Conservation (phyloP, 164 flowering plant species). For the Taxillus chinensis region DNA sequence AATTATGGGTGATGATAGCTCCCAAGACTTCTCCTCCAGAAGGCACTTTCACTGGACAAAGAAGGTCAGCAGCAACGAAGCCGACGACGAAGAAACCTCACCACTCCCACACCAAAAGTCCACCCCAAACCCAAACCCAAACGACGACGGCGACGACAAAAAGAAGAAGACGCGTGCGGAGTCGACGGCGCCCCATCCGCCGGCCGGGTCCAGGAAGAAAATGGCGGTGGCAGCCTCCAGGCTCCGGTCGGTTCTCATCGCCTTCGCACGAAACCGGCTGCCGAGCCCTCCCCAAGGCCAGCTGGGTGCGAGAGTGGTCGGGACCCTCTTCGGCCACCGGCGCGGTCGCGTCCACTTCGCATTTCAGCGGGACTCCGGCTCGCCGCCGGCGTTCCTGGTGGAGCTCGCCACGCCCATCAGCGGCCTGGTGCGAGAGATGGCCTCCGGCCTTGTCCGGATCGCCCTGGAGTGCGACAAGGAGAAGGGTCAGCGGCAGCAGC, state of each 20-base stretch:
- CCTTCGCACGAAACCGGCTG: constrained; percentile 18
- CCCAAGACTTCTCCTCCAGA: constrained; percentile 31
- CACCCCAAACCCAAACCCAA: constrained; percentile 6
- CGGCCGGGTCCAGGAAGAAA: constrained; percentile 19
- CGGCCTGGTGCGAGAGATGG: constrained; percentile 49
- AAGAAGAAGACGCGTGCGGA: neutral
- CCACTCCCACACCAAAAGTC: constrained; percentile 12
- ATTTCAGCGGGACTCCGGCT: constrained; percentile 37
- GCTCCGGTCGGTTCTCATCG: constrained; percentile 33
- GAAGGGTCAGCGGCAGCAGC: neutral
- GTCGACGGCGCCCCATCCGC: neutral
- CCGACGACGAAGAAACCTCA: constrained; percentile 8
- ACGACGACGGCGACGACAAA: neutral
- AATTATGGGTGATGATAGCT: constrained; percentile 27
- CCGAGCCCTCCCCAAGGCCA: constrained; percentile 8
- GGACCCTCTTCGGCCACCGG: constrained; percentile 48
- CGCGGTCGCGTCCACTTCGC: constrained; percentile 56
- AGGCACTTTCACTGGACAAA: constrained; percentile 48
- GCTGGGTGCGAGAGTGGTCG: constrained; percentile 34
- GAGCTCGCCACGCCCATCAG: constrained; percentile 56
- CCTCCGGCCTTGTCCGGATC: constrained; percentile 58
- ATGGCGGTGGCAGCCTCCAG: constrained; percentile 38
- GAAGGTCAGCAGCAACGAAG: constrained; percentile 37
- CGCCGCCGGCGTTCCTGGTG: constrained; percentile 40
- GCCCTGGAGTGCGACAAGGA: constrained; percentile 51